These are phyloP conservation scores for Colletotrichum sp. DNA, from an alignment of 2,329 filamentous ascomycete genomes.

Conservation along the genomic window DNA sequence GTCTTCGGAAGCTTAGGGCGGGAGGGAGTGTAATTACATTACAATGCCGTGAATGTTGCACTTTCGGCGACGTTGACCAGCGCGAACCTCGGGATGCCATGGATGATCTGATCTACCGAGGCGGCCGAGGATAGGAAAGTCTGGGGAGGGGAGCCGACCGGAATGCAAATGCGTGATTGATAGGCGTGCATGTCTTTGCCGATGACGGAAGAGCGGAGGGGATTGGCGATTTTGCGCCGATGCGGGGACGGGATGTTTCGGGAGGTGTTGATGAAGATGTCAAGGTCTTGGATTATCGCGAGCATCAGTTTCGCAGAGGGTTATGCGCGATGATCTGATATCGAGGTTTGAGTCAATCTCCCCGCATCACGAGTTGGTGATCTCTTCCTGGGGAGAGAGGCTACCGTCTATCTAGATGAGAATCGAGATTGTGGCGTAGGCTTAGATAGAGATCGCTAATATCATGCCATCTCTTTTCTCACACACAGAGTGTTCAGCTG, in stretches of 20 bases:
- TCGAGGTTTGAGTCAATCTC: neutral
- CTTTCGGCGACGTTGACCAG: neutral
- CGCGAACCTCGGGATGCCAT: neutral
- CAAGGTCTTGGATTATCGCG: neutral
- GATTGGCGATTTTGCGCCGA: neutral
- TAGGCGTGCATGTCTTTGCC: neutral
- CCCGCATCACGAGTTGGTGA: neutral
- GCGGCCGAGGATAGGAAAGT: neutral
- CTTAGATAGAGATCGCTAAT: neutral
- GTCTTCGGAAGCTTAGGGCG: neutral
- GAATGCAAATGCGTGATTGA: neutral
- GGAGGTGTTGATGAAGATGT: neutral
- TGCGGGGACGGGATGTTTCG: conserved; percentile 4
- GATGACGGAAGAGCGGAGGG: neutral
- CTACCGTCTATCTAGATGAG: neutral
- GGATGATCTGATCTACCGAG: neutral
- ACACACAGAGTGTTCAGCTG: neutral
- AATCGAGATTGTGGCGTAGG: conserved; percentile 8
- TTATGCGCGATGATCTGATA: neutral
- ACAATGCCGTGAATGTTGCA: neutral
- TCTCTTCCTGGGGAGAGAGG: neutral
- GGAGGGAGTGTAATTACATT: neutral
- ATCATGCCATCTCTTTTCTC: neutral
- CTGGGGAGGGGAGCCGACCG: neutral
- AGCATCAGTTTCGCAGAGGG: neutral